Base-by-base conservation (phyloP, 306 rosid species). In the Crataegus laevigata region DNA sequence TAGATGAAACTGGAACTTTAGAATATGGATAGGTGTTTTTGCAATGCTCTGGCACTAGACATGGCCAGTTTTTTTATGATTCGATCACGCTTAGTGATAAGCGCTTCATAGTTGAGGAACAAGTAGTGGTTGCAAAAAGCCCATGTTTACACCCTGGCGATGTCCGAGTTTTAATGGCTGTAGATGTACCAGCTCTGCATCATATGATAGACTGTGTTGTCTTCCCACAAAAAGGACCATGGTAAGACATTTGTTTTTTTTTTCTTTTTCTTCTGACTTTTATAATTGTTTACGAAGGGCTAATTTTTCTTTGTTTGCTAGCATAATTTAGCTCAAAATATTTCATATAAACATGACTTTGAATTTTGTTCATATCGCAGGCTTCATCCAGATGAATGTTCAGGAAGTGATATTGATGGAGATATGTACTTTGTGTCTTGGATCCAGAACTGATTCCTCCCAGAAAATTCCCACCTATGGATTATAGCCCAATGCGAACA, bases 381-480 rank as follows among this genome's bases (percentile, higher is more conserved):
- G 36, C 36, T 96, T 72, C 98, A 93, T 69, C 90, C 97, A 59
- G 89, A 93, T 77, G 98, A 91, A 72, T 93, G 96, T 69, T 93
- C 98, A 13, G 98, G 98, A 68, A 91, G 96, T 65, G 96, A 93
- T 82, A 80, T 93, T 60, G 96, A 89, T 69, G 96, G 96, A 60
- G 98, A 93, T 72, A 83, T 85, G 54, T 88, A 92, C 83, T 87
- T 85, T 69, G 96, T 89, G 55, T 82, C 85, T 66, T 93, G 98
- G 98, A 93, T 70, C 61, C 40, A 6, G 93, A 90, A 38, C 73
- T 93, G 72, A 81, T 89, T 82, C 92, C 93, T 61, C 68, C 66
- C 4, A 12, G 0, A 3, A 82, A 59, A 68, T 43, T 61, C 13
- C 34, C 60, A 4, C 96, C 98, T 34, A 93, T 90, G 96, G 94